phyloP scores from a whole-genome alignment of 75 land plant species.

The Azolla pinnata region DNA sequence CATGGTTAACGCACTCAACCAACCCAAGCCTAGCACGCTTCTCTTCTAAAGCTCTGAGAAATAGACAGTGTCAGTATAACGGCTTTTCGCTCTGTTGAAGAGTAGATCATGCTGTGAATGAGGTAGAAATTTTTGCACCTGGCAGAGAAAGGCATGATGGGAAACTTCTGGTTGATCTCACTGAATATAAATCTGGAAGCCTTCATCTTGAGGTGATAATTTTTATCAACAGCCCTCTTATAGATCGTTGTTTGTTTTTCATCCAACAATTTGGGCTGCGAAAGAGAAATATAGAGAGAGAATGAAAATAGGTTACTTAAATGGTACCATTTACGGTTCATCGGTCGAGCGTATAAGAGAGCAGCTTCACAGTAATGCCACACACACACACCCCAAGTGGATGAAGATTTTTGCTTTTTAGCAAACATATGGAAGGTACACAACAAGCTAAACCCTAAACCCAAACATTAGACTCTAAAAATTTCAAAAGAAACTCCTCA shows the following conservation, averaged over 20 bases:
- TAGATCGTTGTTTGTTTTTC: conserved; percentile 96
- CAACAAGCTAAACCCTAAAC: neutral
- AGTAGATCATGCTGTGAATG: no score
- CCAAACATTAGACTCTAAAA: no score
- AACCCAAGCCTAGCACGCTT: conserved; percentile 91
- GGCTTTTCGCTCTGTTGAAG: no score
- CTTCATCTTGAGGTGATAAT: conserved; percentile 94
- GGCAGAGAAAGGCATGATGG: conserved; percentile 96
- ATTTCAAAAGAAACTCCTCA: conserved; percentile 17
- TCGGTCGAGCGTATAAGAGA: no score
- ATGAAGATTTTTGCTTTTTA: no score
- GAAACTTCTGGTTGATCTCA: conserved; percentile 91
- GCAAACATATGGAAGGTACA: no score
- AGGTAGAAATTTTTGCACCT: conserved; percentile 55
- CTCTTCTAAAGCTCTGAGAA: conserved; percentile 74
- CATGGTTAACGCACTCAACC: conserved; percentile 97
- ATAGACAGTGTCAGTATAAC: no score
- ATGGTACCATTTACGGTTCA: no score
- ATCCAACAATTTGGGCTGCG: conserved; percentile 89
- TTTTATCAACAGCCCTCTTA: conserved; percentile 95
- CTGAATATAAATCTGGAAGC: conserved; percentile 91
- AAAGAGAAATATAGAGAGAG: neutral
- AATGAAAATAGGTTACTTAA: no score
- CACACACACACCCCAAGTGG: no score
- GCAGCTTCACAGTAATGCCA: no score